phyloP scores from a whole-genome alignment of 345 rosid species.

The Lepidium sativum region DNA sequence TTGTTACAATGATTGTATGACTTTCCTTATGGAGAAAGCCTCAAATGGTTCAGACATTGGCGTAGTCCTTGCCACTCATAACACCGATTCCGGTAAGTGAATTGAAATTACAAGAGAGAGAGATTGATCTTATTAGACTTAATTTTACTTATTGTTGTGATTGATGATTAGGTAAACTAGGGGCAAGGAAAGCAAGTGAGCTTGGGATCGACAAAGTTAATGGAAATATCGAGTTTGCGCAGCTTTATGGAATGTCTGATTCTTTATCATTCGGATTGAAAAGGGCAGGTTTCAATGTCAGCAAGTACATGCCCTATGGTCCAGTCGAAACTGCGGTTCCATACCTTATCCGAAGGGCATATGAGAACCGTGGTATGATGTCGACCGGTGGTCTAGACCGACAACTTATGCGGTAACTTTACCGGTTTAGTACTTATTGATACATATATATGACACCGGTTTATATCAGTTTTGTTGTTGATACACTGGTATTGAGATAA shows the following conservation, averaged over 20 bases:
- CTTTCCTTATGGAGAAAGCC: slow-evolving; percentile 55
- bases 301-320: slow-evolving; percentile 85
- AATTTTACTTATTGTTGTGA: not conserved
- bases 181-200: slow-evolving; percentile 48
- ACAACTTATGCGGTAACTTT: slow-evolving; percentile 49
- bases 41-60: slow-evolving; percentile 38
- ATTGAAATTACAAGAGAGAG: not conserved
- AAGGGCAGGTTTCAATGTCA: slow-evolving; percentile 77
- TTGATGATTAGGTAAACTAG: slow-evolving; percentile 46
- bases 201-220: slow-evolving; percentile 47
- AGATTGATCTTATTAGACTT: not conserved
- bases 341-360: slow-evolving; percentile 76
- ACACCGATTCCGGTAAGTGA: slow-evolving; percentile 57
- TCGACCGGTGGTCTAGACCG: slow-evolving; percentile 60
- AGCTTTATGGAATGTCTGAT: slow-evolving; percentile 87
- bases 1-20: slow-evolving; percentile 71
- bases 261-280: slow-evolving; percentile 56
- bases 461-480: not conserved
- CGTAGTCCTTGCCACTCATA: slow-evolving; percentile 73
- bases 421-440: not conserved
- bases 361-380: slow-evolving; percentile 80
- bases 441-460: not conserved
- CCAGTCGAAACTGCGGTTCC: slow-evolving; percentile 63
- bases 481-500: not conserved
- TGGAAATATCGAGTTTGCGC: slow-evolving; percentile 65